Evolutionary conservation across 2,329 filamentous ascomycete species (phyloP).

Genomic region (Chrysoporthe cubensis): DNA sequence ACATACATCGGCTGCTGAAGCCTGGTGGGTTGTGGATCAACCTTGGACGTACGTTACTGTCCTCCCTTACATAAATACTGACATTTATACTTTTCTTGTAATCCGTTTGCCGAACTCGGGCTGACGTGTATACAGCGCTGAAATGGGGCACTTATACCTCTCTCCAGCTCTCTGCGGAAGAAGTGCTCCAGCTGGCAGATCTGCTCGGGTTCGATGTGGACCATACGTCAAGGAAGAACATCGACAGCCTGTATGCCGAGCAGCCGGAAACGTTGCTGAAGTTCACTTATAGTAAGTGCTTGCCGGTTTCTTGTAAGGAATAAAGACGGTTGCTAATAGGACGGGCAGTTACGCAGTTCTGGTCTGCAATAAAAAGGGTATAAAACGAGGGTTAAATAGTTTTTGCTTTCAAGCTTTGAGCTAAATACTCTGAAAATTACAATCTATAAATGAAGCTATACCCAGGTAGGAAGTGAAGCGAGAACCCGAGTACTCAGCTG

Average conservation of each 20-base stretch:
- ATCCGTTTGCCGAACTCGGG: not conserved
- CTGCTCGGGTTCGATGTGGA: not conserved
- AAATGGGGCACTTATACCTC: not conserved
- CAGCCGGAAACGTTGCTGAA: not conserved
- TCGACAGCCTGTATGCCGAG: not conserved
- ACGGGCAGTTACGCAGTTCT: not conserved
- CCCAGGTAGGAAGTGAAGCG: too few relatives aligned
- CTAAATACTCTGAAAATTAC: too few relatives aligned
- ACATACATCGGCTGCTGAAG: not conserved
- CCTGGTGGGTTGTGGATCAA: not conserved
- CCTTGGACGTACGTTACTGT: not conserved
- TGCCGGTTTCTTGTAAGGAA: not conserved
- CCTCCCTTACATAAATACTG: not conserved
- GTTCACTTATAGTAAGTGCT: not conserved
- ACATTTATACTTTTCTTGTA: not conserved
- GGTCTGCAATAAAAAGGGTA: not conserved
- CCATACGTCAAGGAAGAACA: not conserved
- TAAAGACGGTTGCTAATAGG: not conserved
- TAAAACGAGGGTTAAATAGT: slow-evolving; percentile 4
- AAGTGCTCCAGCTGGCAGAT: not conserved
- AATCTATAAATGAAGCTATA: too few relatives aligned
- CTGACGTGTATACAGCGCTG: not conserved
- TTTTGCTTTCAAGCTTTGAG: too few relatives aligned
- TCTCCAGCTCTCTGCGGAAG: not conserved
- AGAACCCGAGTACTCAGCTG: too few relatives aligned